Base-by-base conservation (phyloP, 179 eudicot species). In the Silene vulgaris region DNA sequence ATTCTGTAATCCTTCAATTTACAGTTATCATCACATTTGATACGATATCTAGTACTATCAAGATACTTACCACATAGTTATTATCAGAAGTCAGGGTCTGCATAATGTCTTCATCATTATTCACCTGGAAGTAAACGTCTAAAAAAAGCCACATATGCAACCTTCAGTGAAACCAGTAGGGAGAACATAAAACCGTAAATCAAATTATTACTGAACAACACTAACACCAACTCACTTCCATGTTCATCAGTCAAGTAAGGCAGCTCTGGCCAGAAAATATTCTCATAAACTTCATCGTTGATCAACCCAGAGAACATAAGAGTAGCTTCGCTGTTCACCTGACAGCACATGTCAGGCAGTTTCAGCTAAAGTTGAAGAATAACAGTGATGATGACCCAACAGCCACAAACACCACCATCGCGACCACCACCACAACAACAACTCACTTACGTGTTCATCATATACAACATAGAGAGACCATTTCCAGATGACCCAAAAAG, bases 211-310 rank as follows among this genome's bases (percentile, higher is more conserved):
- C 70, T 29, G 40, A 7, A 61, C 67, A 73, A 70, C 45, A 78
- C 40, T 6, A 76, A 75, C 52, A 67, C 71, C 71, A 84, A 90
- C 98, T 86, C 85, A 93, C 98, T 91, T 84, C 96, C 98, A 85
- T 88, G 87, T 81, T 91, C 98, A 75, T 93, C 98, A 1, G 97
- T 93, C 67, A 89, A 80, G 79, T 91, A 93, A 74, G 97, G 90
- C 77, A 93, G 87, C 82, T 90, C 98, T 26, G 97, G 98, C 98
- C 97, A 93, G 87, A 91, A 93, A 77, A 93, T 86, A 80, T 89
- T 88, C 69, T 91, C 91, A 70, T 85, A 89, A 75, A 91, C 84
- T 77, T 88, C 91, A 28, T 88, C 87, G 77, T 77, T 79, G 30
- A 85, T 13, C 83, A 84, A 54, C 74, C 96, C 90, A 57, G 98